Evolutionary conservation across 129 eudicot species (phyloP).

Genomic region (Scalesia atractyloides): DNA sequence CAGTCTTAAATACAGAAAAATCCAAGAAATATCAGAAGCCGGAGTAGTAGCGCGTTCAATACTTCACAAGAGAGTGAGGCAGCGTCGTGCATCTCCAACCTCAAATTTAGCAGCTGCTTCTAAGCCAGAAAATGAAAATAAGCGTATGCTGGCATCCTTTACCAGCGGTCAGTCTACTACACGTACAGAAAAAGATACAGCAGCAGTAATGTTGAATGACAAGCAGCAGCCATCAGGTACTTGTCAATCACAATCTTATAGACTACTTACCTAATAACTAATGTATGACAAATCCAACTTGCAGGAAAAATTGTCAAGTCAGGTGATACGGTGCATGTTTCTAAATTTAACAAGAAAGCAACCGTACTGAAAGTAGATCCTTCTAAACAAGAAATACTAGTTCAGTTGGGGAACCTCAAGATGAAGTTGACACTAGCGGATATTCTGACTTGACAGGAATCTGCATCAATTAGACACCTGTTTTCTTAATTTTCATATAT

Average conservation of each 20-base stretch:
- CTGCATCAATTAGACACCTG: neutral
- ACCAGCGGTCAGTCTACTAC: conserved; percentile 26
- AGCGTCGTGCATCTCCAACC: conserved; percentile 48
- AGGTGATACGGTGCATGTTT: conserved; percentile 77
- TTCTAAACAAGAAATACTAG: conserved; percentile 65
- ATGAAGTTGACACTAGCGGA: conserved; percentile 67
- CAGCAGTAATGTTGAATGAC: conserved; percentile 10
- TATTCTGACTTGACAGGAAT: conserved; percentile 41
- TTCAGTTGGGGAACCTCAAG: conserved; percentile 74
- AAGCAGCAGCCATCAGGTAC: conserved; percentile 49
- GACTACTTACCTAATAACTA: neutral
- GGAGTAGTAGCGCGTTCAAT: conserved; percentile 77
- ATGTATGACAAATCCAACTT: conserved; percentile 5
- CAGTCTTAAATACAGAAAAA: conserved; percentile 50
- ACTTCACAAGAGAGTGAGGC: conserved; percentile 64
- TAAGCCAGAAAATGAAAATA: conserved; percentile 27
- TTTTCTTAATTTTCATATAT: too few species aligned
- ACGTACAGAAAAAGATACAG: conserved; percentile 23
- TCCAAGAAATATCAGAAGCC: conserved; percentile 62
- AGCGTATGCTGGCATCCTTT: conserved; percentile 5
- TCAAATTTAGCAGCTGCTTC: conserved; percentile 22
- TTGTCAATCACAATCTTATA: conserved; percentile 13
- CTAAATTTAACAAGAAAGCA: conserved; percentile 68
- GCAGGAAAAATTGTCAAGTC: conserved; percentile 59
- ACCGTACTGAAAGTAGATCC: conserved; percentile 64